Conservation (phyloP, 2,329 filamentous ascomycete genomes). For the Claviceps spartinae region DNA sequence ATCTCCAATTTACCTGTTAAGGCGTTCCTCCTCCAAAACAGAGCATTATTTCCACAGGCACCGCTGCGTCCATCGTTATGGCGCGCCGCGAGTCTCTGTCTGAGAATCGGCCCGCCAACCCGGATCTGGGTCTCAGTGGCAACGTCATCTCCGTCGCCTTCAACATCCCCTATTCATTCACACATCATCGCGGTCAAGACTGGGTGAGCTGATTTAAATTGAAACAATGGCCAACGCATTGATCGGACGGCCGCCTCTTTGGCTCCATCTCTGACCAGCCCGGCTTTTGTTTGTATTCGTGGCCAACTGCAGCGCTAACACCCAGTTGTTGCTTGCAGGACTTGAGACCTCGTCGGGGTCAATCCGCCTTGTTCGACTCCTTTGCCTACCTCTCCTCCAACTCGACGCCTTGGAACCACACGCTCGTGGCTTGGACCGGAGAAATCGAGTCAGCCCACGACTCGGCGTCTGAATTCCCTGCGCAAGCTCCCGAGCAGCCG, state of each 20-base stretch:
- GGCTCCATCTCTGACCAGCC: not conserved
- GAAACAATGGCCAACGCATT: not conserved
- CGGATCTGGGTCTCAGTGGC: slow-evolving; percentile 45
- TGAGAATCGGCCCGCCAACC: slow-evolving; percentile 42
- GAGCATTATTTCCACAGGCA: not conserved
- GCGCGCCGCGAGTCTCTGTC: slow-evolving; percentile 37
- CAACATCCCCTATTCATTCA: slow-evolving; percentile 45
- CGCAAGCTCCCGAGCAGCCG: slow-evolving; percentile 34
- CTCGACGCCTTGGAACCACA: slow-evolving; percentile 78
- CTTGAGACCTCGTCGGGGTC: slow-evolving; percentile 64
- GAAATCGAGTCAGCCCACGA: slow-evolving; percentile 52
- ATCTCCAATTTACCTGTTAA: not conserved
- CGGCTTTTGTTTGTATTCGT: not conserved
- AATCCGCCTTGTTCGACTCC: slow-evolving; percentile 84
- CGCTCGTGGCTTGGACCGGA: slow-evolving; percentile 86
- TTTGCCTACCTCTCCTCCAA: slow-evolving; percentile 80
- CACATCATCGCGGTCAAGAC: slow-evolving; percentile 43
- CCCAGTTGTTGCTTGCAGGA: slow-evolving; percentile 35
- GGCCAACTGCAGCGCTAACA: not conserved
- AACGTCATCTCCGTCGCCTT: slow-evolving; percentile 55
- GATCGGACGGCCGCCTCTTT: no score
- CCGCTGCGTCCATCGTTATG: slow-evolving; percentile 13
- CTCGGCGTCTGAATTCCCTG: slow-evolving; percentile 28
- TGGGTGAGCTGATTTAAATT: slow-evolving; percentile 37
- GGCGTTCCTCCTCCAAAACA: not conserved